A percentile compares a stretch with the other conserved stretches of the same genome.
These are phyloP conservation scores for Alternaria incomplexa DNA, from an alignment of 2,329 filamentous ascomycete species.

Conservation along the genomic window DNA sequence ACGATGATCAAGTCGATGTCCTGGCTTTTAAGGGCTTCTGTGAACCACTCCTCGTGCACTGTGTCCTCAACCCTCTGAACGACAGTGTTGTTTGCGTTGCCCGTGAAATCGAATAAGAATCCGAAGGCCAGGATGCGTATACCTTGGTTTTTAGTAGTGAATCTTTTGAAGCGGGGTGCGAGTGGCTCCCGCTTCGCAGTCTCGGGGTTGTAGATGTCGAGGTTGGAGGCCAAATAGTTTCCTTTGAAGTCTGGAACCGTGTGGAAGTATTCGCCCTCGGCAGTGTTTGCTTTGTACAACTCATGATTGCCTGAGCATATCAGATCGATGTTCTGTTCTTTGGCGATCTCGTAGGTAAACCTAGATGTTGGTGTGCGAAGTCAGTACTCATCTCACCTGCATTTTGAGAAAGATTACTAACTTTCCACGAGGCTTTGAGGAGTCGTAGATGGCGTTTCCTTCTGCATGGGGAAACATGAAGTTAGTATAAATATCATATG, in stretches of 20 bases:
- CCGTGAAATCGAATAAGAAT: constrained; percentile 92
- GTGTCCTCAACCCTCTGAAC: constrained; percentile 81
- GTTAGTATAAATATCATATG: background rate
- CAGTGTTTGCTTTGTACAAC: constrained; percentile 81
- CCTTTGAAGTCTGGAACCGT: constrained; percentile 84
- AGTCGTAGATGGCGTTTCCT: constrained; percentile 93
- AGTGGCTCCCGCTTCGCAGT: constrained; percentile 76
- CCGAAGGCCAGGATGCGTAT: constrained; percentile 87
- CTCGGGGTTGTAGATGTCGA: constrained; percentile 81
- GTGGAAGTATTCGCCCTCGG: constrained; percentile 75
- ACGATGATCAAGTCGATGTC: constrained; percentile 88
- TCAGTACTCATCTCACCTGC: background rate
- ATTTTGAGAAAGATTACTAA: background rate
- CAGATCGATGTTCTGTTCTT: constrained; percentile 81
- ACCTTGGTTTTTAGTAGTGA: constrained; percentile 87
- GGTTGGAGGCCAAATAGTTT: constrained; percentile 87
- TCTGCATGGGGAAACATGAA: constrained; percentile 56
- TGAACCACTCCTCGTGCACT: constrained; percentile 87
- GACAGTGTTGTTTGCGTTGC: constrained; percentile 88
- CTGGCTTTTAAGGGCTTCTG: constrained; percentile 76
- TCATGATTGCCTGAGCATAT: constrained; percentile 94
- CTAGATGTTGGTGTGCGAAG: background rate
- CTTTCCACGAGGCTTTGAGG: constrained; percentile 82
- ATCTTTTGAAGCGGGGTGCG: constrained; percentile 83
- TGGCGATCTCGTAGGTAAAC: constrained; percentile 87